Conservation (phyloP, 164 flowering plant genomes). For the Nymphaea thermarum region DNA sequence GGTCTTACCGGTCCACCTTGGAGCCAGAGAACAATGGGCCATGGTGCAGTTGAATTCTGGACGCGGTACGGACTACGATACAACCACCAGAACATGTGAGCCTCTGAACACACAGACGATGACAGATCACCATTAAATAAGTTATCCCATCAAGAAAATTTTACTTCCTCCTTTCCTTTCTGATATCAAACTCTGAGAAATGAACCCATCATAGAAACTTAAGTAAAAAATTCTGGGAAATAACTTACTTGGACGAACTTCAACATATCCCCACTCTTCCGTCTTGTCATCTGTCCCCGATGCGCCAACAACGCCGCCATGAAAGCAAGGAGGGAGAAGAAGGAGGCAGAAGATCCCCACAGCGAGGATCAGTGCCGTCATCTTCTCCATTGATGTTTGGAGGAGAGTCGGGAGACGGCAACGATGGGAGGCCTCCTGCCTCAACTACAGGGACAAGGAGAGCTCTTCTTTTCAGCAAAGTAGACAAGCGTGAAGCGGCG, state of each 20-base stretch:
- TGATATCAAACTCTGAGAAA: not conserved
- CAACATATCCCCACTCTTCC: slow-evolving; percentile 48
- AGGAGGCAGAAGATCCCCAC: not conserved
- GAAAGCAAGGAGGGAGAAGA: not conserved
- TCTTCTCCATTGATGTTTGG: not conserved
- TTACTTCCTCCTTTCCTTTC: not conserved
- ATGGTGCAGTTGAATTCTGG: slow-evolving; percentile 26
- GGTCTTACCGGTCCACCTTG: slow-evolving; percentile 60
- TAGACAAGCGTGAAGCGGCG: no score
- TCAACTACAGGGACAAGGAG: no score
- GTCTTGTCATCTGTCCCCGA: slow-evolving; percentile 32
- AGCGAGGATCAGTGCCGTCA: not conserved
- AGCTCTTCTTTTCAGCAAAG: no score
- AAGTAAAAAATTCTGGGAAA: not conserved
- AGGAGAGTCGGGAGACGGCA: no score
- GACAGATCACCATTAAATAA: not conserved
- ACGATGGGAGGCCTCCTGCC: no score
- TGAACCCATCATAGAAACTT: not conserved
- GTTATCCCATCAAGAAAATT: not conserved
- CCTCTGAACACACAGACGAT: slow-evolving; percentile 19
- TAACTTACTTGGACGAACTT: slow-evolving; percentile 41
- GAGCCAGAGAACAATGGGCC: slow-evolving; percentile 54
- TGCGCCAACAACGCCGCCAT: not conserved
- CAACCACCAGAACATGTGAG: slow-evolving; percentile 57
- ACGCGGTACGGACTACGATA: slow-evolving; percentile 41